Conservation (phyloP, 306 rosid species). For the Hippophae tibetana region DNA sequence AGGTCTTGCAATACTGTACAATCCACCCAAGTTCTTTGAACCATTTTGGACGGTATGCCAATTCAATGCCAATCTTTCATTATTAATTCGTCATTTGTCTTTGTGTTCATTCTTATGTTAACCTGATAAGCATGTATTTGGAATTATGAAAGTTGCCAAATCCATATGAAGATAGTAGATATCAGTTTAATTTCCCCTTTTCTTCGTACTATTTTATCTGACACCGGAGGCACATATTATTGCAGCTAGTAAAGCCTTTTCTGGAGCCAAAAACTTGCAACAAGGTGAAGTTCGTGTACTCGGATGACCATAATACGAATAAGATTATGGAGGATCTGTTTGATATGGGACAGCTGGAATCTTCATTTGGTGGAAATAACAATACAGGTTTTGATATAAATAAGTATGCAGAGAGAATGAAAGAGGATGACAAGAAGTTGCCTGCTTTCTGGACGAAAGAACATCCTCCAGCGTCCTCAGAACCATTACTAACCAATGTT, state of each 20-base stretch:
- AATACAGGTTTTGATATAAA: conserved; percentile 37
- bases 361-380: conserved; percentile 80
- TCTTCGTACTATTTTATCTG: conserved; percentile 5
- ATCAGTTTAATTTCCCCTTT: not conserved
- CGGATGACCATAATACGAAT: conserved; percentile 40
- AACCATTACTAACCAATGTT: conserved; percentile 5
- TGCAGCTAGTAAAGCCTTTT: conserved; percentile 73
- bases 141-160: not conserved
- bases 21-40: conserved; percentile 72
- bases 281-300: conserved; percentile 67
- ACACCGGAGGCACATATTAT: conserved; percentile 15
- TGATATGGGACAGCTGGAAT: conserved; percentile 59
- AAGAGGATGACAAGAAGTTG: conserved; percentile 54
- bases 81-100: not conserved
- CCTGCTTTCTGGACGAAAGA: conserved; percentile 35
- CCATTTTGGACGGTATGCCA: conserved; percentile 61
- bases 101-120: not conserved
- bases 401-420: conserved; percentile 72
- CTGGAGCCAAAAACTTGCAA: conserved; percentile 53
- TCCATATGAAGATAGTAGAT: not conserved
- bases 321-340: conserved; percentile 75
- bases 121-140: not conserved
- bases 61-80: not conserved
- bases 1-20: conserved; percentile 69
- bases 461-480: conserved; percentile 6